Evolutionary conservation across 83 land plant genomes (phyloP).

Genomic region (Diphasiastrum complanatum): DNA sequence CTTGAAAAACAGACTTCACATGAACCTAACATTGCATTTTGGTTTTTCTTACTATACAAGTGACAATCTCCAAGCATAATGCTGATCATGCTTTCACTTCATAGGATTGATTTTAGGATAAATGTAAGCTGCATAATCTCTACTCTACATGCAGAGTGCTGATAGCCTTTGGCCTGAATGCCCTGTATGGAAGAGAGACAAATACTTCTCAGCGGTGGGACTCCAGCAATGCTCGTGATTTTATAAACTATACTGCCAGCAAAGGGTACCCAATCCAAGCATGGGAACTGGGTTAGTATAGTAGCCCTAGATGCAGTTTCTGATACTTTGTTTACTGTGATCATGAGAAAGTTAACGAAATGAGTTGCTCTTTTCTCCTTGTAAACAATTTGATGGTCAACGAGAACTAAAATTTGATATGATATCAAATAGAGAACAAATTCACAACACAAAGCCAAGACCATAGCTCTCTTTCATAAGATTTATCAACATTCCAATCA

Average conservation of each 20-base stretch:
- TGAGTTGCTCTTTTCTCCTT: not conserved
- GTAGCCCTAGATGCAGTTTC: not conserved
- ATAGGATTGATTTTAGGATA: not conserved
- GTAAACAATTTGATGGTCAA: not conserved
- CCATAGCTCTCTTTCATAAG: not conserved
- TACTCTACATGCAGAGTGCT: not conserved
- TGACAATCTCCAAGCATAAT: not conserved
- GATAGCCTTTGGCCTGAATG: slow-evolving; percentile 10
- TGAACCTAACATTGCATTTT: no score
- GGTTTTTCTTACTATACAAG: not conserved
- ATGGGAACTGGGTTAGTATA: slow-evolving; percentile 11
- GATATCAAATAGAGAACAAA: not conserved
- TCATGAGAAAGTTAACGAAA: no score
- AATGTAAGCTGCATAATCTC: no score
- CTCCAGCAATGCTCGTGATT: slow-evolving; percentile 2
- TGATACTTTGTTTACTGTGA: not conserved
- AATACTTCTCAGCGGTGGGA: not conserved
- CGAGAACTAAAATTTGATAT: not conserved
- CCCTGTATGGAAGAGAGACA: slow-evolving; percentile 5
- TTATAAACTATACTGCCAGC: slow-evolving; percentile 2
- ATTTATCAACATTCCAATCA: not conserved
- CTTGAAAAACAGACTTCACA: no score
- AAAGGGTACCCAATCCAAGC: not conserved
- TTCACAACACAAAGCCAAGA: not conserved
- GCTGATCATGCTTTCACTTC: not conserved